A percentile compares a stretch with the other conserved stretches of the same genome.
Evolutionary conservation across 192 early-diverging fungal species (phyloP).

Genomic region (Chytriomyces sp.): DNA sequence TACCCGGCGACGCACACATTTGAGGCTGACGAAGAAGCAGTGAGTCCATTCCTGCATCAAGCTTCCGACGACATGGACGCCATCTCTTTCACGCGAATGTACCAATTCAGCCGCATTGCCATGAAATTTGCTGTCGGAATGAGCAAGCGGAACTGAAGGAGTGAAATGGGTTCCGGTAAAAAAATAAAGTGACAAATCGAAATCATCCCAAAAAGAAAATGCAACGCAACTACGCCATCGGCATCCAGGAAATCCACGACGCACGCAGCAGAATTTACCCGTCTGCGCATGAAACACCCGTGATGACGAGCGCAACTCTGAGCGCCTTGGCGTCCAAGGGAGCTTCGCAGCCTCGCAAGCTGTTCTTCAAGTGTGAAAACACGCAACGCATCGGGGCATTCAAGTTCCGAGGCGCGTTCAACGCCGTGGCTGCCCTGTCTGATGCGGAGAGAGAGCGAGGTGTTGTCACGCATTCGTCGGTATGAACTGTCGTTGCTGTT

Average conservation of each 20-base stretch:
- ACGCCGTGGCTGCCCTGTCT: conserved; percentile 46
- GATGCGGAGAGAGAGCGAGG: conserved; percentile 29
- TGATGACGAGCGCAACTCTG: conserved; percentile 49
- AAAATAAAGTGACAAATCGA: too few species aligned
- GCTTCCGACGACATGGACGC: background rate
- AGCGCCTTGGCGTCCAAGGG: conserved; percentile 16
- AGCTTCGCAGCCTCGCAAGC: conserved; percentile 6
- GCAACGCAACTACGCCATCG: background rate
- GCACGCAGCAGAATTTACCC: conserved; percentile 46
- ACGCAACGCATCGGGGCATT: conserved; percentile 50
- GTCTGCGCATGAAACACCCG: conserved; percentile 52
- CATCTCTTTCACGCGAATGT: background rate
- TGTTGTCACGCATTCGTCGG: conserved; percentile 37
- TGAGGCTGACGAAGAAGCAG: background rate
- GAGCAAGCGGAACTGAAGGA: background rate
- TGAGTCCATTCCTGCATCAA: conserved; percentile 1
- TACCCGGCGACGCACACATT: conserved; percentile 5
- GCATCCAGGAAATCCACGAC: conserved; percentile 8
- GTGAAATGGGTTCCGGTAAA: too few species aligned
- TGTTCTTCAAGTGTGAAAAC: conserved; percentile 64
- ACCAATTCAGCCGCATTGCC: conserved; percentile 1
- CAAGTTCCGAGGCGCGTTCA: conserved; percentile 63
- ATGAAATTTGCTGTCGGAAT: background rate
- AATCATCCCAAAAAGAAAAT: background rate
- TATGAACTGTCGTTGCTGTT: too few species aligned